These are phyloP conservation scores for Daldinia bambusicola DNA, from an alignment of 495 filamentous ascomycete genomes.

Conservation along the genomic window DNA sequence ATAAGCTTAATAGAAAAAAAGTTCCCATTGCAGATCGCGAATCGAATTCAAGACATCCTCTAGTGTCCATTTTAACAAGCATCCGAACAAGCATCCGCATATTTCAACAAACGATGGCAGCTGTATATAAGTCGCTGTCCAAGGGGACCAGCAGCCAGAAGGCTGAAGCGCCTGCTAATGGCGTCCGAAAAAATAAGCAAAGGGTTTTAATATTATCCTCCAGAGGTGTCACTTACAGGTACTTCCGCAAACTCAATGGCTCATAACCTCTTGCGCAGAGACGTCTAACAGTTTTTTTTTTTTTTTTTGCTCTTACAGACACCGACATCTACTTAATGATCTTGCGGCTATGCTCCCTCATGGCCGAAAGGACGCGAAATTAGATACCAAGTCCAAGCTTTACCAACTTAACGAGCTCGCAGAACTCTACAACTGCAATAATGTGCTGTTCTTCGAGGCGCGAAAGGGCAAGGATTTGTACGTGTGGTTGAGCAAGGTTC, in stretches of 20 bases:
- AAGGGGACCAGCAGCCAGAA: constrained; percentile 67
- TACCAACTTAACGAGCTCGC: constrained; percentile 95
- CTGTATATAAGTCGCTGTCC: constrained; percentile 93
- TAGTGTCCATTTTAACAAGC: neutral
- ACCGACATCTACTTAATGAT: constrained; percentile 92
- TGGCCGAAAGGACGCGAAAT: constrained; percentile 91
- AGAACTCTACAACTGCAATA: constrained; percentile 98
- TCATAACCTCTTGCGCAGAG: constrained; percentile 3
- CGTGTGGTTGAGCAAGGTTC: constrained; percentile 91
- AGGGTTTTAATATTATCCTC: constrained; percentile 90
- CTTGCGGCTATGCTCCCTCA: constrained; percentile 90
- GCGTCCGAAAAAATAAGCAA: constrained; percentile 68
- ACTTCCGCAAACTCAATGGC: constrained; percentile 27
- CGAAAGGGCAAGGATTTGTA: constrained; percentile 95
- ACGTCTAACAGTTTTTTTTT: constrained; percentile 13
- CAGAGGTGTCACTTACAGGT: constrained; percentile 89
- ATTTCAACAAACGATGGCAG: constrained; percentile 71
- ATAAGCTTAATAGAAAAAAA: constrained; percentile 39
- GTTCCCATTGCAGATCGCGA: constrained; percentile 35
- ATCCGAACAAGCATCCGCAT: neutral
- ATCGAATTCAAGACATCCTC: constrained; percentile 13
- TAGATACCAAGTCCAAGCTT: constrained; percentile 94
- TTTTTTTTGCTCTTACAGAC: constrained; percentile 59
- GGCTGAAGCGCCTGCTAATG: constrained; percentile 52
- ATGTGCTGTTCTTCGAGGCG: constrained; percentile 96